A percentile compares a stretch with the other conserved stretches of the same genome.
phyloP scores from a whole-genome alignment of 1,139 yeast genomes.

The Candida tropicalis region DNA sequence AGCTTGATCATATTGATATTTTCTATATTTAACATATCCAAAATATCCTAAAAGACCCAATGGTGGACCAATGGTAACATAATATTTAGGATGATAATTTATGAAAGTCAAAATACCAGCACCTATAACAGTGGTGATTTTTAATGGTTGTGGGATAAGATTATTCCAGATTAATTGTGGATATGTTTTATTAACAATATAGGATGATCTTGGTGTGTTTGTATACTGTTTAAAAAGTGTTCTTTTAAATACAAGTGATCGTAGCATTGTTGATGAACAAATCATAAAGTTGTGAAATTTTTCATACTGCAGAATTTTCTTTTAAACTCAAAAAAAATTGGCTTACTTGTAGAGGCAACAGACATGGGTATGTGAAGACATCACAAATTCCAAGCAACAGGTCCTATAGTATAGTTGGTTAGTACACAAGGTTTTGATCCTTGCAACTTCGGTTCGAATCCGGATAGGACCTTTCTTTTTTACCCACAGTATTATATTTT shows the following conservation, averaged over 20 bases:
- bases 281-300: not conserved
- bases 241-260: constrained; percentile 4
- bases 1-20: constrained; percentile 20
- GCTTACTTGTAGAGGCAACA: too few relatives aligned
- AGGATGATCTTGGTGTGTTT: constrained; percentile 38
- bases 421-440: constrained; percentile 9
- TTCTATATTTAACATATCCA: constrained; percentile 20
- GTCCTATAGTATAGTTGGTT: constrained; percentile 8
- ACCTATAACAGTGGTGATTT: constrained; percentile 32
- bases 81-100: constrained; percentile 38
- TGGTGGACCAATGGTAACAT: constrained; percentile 44
- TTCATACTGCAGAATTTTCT: not conserved
- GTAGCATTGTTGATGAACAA: not conserved
- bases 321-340: too few relatives aligned
- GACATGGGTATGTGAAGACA: too few relatives aligned
- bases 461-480: constrained; percentile 6
- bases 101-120: constrained; percentile 32
- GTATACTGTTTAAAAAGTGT: constrained; percentile 8
- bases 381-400: not conserved
- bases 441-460: constrained; percentile 9
- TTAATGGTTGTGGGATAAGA: constrained; percentile 28
- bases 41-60: constrained; percentile 29
- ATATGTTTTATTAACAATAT: constrained; percentile 28
- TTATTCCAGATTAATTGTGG: constrained; percentile 30
- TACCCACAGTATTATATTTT: not conserved